Evolutionary conservation across 768 basidiomycete species (phyloP), one percentile per base, ranked within the genome.

Genomic region (Lactarius akahatsu): DNA sequence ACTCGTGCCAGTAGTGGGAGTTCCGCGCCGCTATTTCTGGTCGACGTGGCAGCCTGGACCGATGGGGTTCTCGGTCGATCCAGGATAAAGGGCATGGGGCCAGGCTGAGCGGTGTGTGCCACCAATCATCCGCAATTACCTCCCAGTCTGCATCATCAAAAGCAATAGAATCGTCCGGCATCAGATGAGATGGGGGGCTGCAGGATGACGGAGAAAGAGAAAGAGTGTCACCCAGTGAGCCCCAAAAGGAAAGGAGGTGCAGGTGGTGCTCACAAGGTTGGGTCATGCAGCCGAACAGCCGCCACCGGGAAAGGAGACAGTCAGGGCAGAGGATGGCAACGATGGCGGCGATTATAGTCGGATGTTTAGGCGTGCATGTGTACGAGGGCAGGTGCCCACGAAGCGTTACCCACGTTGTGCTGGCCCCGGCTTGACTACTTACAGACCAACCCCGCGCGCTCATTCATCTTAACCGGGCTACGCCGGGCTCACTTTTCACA

Each of bases 91-190:
- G 62, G 43, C 41, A 30, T 18, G 66, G 66, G 34, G 57, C 62
- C 10, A 67, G 34, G 64, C 40, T 65, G 58, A 65, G 64, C 9
- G 70, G 61, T 47, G 68, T 70, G 43, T 36, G 61, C 70, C 70
- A 70, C 70, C 70, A 69, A 65, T 63, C 67, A 20, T 70, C 64
- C 43, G 52, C 40, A 55, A 70, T 43, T 52, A 69, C 55, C 63
- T 63, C 70, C 70, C 67, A 70, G 45, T 69, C 70, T 62, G 41
- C 67, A 64, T 68, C 69, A 4, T 70, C 69, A 47, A 64, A 47
- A 45, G 61, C 26, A 34, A 54, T 40, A 41, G 60, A 60, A 57
- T 61, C 50, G 67, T 62, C 63, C 30, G 59, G 47, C 69, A 70
- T 70, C 59, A 68, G 64, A 66, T 61, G 64, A 34, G 62, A 28